These are phyloP conservation scores for Stagonosporopsis tanaceti DNA, from an alignment of 2,329 filamentous ascomycete genomes.

Conservation along the genomic window DNA sequence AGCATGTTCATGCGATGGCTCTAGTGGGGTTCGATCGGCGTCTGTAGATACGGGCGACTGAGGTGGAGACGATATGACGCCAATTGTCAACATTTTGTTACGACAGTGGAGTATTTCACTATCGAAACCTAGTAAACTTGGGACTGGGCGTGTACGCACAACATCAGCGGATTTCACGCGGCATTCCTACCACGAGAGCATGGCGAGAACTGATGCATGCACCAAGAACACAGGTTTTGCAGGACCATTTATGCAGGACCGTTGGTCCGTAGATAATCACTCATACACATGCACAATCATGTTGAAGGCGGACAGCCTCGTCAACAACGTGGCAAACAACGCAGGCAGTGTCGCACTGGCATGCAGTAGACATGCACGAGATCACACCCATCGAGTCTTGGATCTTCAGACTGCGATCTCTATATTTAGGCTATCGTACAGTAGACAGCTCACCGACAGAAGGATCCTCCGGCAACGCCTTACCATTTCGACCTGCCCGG, in stretches of 20 bases:
- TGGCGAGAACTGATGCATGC: background rate
- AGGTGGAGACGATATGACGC: background rate
- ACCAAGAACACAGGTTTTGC: background rate
- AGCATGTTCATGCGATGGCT: conserved; percentile 4
- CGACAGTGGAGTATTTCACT: background rate
- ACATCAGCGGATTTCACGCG: background rate
- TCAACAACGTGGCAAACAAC: conserved; percentile 7
- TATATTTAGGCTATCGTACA: conserved; percentile 12
- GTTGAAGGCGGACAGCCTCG: conserved; percentile 6
- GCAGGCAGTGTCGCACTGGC: conserved; percentile 8
- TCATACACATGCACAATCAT: background rate
- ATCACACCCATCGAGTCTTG: conserved; percentile 8
- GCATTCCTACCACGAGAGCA: background rate
- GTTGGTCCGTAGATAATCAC: conserved; percentile 6
- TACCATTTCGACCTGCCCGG: conserved; percentile 1
- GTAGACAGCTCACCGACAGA: conserved; percentile 4
- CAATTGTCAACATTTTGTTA: background rate
- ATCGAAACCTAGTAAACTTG: background rate
- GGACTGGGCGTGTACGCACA: background rate
- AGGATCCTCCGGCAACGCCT: conserved; percentile 11
- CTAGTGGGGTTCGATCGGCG: background rate
- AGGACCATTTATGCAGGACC: conserved; percentile 5
- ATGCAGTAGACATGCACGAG: conserved; percentile 10
- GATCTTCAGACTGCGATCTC: conserved; percentile 2
- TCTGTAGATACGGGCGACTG: background rate